A percentile compares a stretch with the other conserved stretches of the same genome.
These are phyloP conservation scores for Lodderomyces pseudojiufengensis DNA, from an alignment of 1,139 yeast genomes.

Conservation along the genomic window DNA sequence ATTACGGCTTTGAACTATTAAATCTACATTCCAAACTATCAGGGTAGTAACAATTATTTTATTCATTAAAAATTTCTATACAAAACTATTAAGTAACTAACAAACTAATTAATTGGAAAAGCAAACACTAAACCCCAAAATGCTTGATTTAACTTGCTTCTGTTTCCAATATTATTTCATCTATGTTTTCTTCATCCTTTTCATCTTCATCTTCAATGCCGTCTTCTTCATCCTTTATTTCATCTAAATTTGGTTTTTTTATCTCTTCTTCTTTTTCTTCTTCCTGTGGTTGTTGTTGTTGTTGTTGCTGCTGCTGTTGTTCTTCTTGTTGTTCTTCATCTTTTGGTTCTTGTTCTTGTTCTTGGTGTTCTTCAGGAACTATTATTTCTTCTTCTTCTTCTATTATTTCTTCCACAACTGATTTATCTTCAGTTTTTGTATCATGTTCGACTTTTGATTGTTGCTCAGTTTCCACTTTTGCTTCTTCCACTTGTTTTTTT, in stretches of 20 bases:
- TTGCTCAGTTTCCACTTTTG: background rate
- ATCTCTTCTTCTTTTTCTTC: background rate
- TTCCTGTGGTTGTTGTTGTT: background rate
- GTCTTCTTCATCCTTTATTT: background rate
- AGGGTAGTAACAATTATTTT: too few species aligned
- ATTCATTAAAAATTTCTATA: too few species aligned
- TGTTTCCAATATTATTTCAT: background rate
- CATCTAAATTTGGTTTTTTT: background rate
- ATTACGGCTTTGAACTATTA: too few species aligned
- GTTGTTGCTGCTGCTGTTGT: background rate
- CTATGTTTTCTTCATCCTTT: background rate
- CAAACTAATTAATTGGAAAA: too few species aligned
- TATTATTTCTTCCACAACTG: background rate
- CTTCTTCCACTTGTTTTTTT: slow-evolving; percentile 5
- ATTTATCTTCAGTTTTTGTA: background rate
- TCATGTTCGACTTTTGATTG: slow-evolving; percentile 2
- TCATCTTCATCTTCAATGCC: slow-evolving; percentile 1
- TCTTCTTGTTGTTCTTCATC: background rate
- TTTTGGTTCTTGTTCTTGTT: slow-evolving; percentile 1
- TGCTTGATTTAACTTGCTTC: background rate
- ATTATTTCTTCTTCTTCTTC: background rate
- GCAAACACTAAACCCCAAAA: too few species aligned
- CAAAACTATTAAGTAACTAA: too few species aligned
- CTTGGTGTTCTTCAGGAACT: background rate
- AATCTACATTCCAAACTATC: too few species aligned